Conservation (phyloP, 805 yeast species). For the Dipodascus geniculatus region DNA sequence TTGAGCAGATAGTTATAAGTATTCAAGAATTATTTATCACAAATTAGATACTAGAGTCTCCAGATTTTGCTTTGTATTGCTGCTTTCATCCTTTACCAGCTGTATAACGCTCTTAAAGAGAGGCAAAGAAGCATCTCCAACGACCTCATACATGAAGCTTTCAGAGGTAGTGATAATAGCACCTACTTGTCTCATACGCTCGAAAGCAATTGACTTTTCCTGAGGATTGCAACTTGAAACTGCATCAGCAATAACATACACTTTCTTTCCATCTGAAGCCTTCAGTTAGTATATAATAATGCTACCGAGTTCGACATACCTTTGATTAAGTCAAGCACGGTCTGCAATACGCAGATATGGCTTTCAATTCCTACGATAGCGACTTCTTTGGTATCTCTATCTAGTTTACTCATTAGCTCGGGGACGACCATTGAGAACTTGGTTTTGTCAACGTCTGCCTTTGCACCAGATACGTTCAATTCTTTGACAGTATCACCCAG, state of each 20-base stretch:
- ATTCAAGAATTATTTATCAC: constrained; percentile 2
- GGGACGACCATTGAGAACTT: constrained; percentile 14
- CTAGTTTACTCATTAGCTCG: constrained; percentile 9
- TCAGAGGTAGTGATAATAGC: constrained; percentile 14
- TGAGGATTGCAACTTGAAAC: constrained; percentile 11
- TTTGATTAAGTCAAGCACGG: constrained; percentile 13
- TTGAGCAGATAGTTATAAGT: constrained; percentile 6
- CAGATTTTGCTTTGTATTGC: constrained; percentile 9
- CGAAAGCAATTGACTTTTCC: constrained; percentile 13
- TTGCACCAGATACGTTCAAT: constrained; percentile 10
- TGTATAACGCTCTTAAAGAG: constrained; percentile 10
- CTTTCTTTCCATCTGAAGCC: constrained; percentile 9
- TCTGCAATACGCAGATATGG: constrained; percentile 16
- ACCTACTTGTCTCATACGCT: constrained; percentile 10
- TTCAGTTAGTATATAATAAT: not conserved
- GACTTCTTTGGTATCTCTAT: constrained; percentile 7
- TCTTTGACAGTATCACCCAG: constrained; percentile 15
- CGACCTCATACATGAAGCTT: constrained; percentile 11
- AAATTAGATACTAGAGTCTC: constrained; percentile 5
- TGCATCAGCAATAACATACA: constrained; percentile 15
- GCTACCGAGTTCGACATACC: not conserved
- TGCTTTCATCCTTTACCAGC: constrained; percentile 10
- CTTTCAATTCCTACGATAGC: constrained; percentile 16
- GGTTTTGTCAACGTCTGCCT: constrained; percentile 13
- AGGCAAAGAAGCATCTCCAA: constrained; percentile 12